A percentile compares a stretch with the other conserved stretches of the same genome.
phyloP scores from a whole-genome alignment of 768 basidiomycete species.

The Imleria badia region DNA sequence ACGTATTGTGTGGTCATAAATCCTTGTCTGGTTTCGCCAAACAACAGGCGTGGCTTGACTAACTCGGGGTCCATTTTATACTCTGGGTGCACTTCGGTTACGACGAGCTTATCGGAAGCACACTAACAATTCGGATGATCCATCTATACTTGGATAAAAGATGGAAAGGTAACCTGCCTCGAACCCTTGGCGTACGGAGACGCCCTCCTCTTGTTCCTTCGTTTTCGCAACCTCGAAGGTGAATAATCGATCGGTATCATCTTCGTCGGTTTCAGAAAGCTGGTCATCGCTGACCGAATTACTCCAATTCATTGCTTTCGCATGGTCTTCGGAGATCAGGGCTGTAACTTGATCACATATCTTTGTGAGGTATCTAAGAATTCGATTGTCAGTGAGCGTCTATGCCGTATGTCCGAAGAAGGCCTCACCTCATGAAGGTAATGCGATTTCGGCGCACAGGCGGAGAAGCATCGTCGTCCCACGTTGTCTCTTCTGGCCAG shows the following conservation, averaged over 20 bases:
- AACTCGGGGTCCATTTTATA: slow-evolving; percentile 17
- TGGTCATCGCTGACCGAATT: slow-evolving; percentile 31
- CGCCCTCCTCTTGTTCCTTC: slow-evolving; percentile 55
- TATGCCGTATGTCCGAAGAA: background rate
- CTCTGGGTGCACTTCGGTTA: slow-evolving; percentile 19
- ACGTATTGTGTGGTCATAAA: slow-evolving; percentile 36
- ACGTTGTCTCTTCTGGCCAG: slow-evolving; percentile 63
- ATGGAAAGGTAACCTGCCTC: slow-evolving; percentile 29
- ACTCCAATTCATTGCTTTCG: slow-evolving; percentile 44
- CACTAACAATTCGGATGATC: slow-evolving; percentile 12
- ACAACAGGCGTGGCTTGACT: slow-evolving; percentile 35
- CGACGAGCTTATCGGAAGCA: slow-evolving; percentile 18
- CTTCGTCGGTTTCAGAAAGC: slow-evolving; percentile 31
- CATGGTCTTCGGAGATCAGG: slow-evolving; percentile 48
- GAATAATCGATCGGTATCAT: slow-evolving; percentile 51
- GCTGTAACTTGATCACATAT: slow-evolving; percentile 54
- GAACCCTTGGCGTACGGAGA: slow-evolving; percentile 45
- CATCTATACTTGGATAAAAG: background rate
- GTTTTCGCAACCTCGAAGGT: slow-evolving; percentile 57
- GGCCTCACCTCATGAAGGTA: slow-evolving; percentile 60
- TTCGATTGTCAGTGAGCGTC: background rate
- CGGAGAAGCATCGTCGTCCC: slow-evolving; percentile 50
- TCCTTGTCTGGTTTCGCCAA: slow-evolving; percentile 43
- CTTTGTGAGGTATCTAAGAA: slow-evolving; percentile 54
- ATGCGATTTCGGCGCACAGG: slow-evolving; percentile 51